phyloP scores from a whole-genome alignment of 2,329 filamentous ascomycete species.

The Colletotrichum tamarilloi region DNA sequence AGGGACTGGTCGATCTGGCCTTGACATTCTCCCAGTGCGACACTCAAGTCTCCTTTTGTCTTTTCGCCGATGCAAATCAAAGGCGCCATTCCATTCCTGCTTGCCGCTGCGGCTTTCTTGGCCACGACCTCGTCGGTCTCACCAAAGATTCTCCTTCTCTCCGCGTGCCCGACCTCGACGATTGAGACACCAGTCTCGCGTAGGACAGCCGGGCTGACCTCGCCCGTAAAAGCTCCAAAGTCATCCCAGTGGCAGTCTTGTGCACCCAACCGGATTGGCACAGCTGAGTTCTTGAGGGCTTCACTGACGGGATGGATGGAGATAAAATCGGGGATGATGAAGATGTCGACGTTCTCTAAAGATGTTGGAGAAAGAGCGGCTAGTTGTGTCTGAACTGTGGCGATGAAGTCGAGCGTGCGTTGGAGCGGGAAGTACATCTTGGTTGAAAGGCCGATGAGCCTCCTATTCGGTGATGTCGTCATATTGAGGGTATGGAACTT shows the following conservation, averaged over 20 bases:
- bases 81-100: constrained; percentile 77
- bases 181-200: constrained; percentile 75
- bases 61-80: constrained; percentile 85
- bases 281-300: constrained; percentile 55
- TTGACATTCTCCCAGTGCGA: constrained; percentile 74
- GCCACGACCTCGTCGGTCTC: constrained; percentile 79
- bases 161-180: constrained; percentile 85
- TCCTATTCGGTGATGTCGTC: constrained; percentile 50
- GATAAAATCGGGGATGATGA: constrained; percentile 83
- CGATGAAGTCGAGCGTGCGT: constrained; percentile 68
- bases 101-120: constrained; percentile 76
- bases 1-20: constrained; percentile 75
- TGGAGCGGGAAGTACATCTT: constrained; percentile 84
- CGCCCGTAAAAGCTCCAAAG: constrained; percentile 80
- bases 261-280: constrained; percentile 71
- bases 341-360: constrained; percentile 67
- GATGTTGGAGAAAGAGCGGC: constrained; percentile 47
- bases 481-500: not conserved
- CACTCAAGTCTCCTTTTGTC: constrained; percentile 59
- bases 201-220: constrained; percentile 77
- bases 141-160: constrained; percentile 76
- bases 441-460: constrained; percentile 78
- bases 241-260: constrained; percentile 81
- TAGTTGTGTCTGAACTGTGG: constrained; percentile 58
- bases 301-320: constrained; percentile 67